phyloP scores from a whole-genome alignment of 148 eudicot genomes.

The Amaranthus hypochondriacus region DNA sequence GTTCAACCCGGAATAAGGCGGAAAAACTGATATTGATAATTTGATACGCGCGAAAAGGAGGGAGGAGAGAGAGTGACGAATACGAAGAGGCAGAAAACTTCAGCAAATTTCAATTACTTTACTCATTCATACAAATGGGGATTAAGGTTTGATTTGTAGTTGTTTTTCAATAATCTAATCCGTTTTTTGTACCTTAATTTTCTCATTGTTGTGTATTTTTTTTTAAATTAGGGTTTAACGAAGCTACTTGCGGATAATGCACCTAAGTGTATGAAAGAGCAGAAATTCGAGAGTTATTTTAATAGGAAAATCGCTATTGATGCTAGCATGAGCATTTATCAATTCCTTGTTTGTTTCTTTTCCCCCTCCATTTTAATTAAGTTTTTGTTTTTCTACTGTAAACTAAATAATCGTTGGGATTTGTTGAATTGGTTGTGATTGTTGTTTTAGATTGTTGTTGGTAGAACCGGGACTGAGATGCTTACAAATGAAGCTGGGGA shows the following conservation, averaged over 20 bases:
- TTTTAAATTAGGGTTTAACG: constrained; percentile 77
- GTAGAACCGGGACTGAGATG: constrained; percentile 81
- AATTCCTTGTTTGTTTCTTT: constrained; percentile 60
- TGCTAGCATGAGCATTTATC: constrained; percentile 99
- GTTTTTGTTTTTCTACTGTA: background rate
- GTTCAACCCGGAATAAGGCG: too few relatives aligned
- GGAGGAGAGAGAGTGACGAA: background rate
- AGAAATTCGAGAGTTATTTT: constrained; percentile 95
- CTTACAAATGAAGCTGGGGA: constrained; percentile 99
- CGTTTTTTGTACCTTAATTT: constrained; percentile 3
- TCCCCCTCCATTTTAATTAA: background rate
- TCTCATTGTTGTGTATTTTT: constrained; percentile 1
- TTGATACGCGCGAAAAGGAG: too few relatives aligned
- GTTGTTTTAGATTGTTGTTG: constrained; percentile 74
- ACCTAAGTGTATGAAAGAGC: constrained; percentile 87
- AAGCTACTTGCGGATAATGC: constrained; percentile 95
- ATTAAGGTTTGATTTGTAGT: constrained; percentile 31
- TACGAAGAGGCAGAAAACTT: constrained; percentile 9
- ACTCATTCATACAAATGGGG: constrained; percentile 22
- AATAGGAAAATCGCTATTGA: constrained; percentile 86
- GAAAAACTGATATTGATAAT: too few relatives aligned
- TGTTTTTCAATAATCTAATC: background rate
- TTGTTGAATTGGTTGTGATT: constrained; percentile 1
- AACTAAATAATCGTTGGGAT: background rate
- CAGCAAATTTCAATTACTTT: background rate